Percentiles rank a stretch among this genome's conserved stretches.
Conservation (phyloP, 768 basidiomycete species). For the Russula foetens region DNA sequence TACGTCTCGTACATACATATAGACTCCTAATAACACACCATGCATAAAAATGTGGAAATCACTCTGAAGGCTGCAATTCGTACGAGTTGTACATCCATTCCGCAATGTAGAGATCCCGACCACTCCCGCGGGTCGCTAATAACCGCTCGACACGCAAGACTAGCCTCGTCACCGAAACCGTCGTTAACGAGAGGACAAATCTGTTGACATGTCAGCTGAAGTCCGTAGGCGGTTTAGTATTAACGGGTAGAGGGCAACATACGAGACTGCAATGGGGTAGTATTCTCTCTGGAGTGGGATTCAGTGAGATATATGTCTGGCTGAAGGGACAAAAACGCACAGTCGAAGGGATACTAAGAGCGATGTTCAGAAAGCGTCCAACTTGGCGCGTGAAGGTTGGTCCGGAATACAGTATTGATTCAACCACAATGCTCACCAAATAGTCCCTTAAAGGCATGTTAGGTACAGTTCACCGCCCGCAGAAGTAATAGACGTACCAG, state of each 20-base stretch:
- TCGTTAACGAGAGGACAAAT: constrained; percentile 8
- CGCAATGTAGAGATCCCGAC: neutral
- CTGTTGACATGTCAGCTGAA: neutral
- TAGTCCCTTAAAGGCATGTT: neutral
- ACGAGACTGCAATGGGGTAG: constrained; percentile 11
- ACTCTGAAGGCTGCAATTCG: neutral
- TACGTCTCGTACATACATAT: neutral
- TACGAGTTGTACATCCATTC: constrained; percentile 10
- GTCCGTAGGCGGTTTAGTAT: neutral
- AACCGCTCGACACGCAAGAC: constrained; percentile 14
- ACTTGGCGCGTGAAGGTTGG: neutral
- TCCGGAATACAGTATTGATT: neutral
- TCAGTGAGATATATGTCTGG: neutral
- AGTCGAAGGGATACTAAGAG: constrained; percentile 5
- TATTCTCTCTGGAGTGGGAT: constrained; percentile 1
- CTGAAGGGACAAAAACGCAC: neutral
- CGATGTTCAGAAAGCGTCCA: constrained; percentile 13
- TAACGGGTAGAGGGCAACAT: neutral
- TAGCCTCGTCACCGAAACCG: constrained; percentile 5
- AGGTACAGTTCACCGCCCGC: neutral
- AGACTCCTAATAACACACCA: neutral
- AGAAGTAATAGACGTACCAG: constrained; percentile 22
- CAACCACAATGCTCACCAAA: neutral
- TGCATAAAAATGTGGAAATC: neutral
- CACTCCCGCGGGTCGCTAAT: neutral